phyloP scores from a whole-genome alignment of 2,329 filamentous ascomycete species.

The Aspergillus sp. region DNA sequence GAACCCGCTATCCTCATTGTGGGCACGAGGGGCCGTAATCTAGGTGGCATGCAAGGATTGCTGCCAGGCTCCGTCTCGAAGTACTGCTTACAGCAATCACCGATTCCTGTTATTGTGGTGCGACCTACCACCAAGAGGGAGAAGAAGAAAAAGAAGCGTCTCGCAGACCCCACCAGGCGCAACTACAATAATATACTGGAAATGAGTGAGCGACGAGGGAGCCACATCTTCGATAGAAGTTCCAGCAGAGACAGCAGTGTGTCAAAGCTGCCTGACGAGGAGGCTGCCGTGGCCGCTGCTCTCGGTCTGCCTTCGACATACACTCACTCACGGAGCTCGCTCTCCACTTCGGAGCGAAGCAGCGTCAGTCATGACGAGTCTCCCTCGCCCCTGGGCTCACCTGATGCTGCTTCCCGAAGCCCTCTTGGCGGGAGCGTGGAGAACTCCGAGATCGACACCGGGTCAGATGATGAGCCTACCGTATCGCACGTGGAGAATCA shows the following conservation, averaged over 20 bases:
- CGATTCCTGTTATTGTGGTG: conserved; percentile 90
- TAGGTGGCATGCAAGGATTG: conserved; percentile 82
- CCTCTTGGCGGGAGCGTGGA: conserved; percentile 26
- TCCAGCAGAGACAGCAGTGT: conserved; percentile 50
- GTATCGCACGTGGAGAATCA: conserved; percentile 1
- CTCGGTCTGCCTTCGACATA: conserved; percentile 46
- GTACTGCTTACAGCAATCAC: conserved; percentile 91
- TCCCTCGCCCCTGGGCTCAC: conserved; percentile 23
- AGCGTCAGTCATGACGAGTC: conserved; percentile 36
- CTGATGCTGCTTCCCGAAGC: conserved; percentile 29
- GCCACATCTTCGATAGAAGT: conserved; percentile 55
- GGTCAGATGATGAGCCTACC: conserved; percentile 14
- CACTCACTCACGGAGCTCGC: conserved; percentile 34
- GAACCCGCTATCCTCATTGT: conserved; percentile 90
- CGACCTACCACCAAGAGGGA: conserved; percentile 82
- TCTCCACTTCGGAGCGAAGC: conserved; percentile 38
- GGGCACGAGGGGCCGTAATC: conserved; percentile 79
- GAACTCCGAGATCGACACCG: conserved; percentile 29
- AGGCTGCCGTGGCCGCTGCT: conserved; percentile 53
- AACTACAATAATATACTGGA: conserved; percentile 78
- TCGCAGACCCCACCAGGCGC: conserved; percentile 71
- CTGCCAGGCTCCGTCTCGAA: conserved; percentile 89
- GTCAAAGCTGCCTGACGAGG: conserved; percentile 49
- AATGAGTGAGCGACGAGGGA: conserved; percentile 56
- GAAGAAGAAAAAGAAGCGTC: conserved; percentile 85